Percentiles rank a stretch among this genome's conserved stretches.
phyloP scores from a whole-genome alignment of 2,329 filamentous ascomycete genomes.

The Neonectria sp. region DNA sequence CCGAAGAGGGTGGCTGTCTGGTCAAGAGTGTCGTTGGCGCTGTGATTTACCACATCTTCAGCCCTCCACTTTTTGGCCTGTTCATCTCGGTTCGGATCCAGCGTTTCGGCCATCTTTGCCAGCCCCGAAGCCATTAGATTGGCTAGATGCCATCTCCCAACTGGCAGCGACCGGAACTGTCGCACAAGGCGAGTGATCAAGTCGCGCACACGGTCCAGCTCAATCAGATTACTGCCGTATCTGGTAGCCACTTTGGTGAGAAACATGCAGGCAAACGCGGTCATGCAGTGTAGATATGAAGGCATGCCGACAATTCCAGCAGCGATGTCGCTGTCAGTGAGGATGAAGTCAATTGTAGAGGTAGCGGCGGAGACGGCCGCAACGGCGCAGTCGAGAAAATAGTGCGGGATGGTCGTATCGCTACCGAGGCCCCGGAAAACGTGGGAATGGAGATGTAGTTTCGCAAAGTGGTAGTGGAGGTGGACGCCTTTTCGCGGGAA shows the following conservation, averaged over 20 bases:
- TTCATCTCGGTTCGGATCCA: slow-evolving; percentile 26
- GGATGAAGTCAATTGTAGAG: slow-evolving; percentile 58
- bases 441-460: slow-evolving; percentile 56
- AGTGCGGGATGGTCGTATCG: slow-evolving; percentile 44
- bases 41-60: slow-evolving; percentile 7
- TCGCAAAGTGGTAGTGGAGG: slow-evolving; percentile 57
- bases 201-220: slow-evolving; percentile 54
- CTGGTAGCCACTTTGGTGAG: slow-evolving; percentile 61
- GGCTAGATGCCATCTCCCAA: slow-evolving; percentile 62
- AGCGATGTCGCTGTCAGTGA: slow-evolving; percentile 57
- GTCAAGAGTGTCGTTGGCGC: slow-evolving; percentile 7
- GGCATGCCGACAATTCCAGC: slow-evolving; percentile 59
- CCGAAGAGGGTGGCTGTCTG: slow-evolving; percentile 1
- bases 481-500: slow-evolving; percentile 55
- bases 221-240: slow-evolving; percentile 56
- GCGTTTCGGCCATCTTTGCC: slow-evolving; percentile 54
- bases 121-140: slow-evolving; percentile 63
- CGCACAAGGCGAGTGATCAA: slow-evolving; percentile 56
- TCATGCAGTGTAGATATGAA: slow-evolving; percentile 66
- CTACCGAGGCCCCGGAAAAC: slow-evolving; percentile 54
- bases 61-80: not conserved
- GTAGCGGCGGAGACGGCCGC: slow-evolving; percentile 54
- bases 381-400: slow-evolving; percentile 48
- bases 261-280: slow-evolving; percentile 65
- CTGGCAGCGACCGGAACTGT: slow-evolving; percentile 57